phyloP scores from a whole-genome alignment of 495 filamentous ascomycete species.

The Lophiostoma macrostomum region DNA sequence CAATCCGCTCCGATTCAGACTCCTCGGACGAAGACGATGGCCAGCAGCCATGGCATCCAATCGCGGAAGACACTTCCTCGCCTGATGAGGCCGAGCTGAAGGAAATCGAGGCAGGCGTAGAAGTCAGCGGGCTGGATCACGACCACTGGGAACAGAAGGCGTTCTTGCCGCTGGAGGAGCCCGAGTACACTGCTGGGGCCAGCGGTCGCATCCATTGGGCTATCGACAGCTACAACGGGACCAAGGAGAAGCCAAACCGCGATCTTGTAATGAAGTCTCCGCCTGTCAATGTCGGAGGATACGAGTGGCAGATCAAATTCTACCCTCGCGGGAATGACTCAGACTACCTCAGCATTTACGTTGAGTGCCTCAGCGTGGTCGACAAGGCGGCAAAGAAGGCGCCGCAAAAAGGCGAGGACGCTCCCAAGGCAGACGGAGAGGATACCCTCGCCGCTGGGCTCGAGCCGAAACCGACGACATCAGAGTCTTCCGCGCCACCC shows the following conservation, averaged over 20 bases:
- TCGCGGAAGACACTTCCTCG: conserved; percentile 52
- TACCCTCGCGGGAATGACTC: conserved; percentile 65
- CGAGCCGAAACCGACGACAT: neutral
- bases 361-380: conserved; percentile 57
- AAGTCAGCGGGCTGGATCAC: conserved; percentile 57
- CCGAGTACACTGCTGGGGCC: conserved; percentile 52
- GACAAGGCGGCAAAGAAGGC: conserved; percentile 20
- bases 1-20: conserved; percentile 25
- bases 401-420: neutral
- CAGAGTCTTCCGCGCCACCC: neutral
- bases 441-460: conserved; percentile 9
- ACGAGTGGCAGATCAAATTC: conserved; percentile 69
- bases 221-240: conserved; percentile 59
- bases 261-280: conserved; percentile 60
- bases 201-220: conserved; percentile 61
- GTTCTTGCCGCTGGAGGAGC: conserved; percentile 57
- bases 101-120: conserved; percentile 51
- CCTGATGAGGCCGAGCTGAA: conserved; percentile 61
- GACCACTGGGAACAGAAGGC: conserved; percentile 60
- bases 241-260: conserved; percentile 57
- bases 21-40: conserved; percentile 35
- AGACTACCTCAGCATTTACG: conserved; percentile 59
- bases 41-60: conserved; percentile 35
- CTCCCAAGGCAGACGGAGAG: conserved; percentile 2
- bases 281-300: conserved; percentile 56